Percentiles rank a stretch among this genome's conserved stretches.
These are phyloP conservation scores for Paecilomyces sp. DNA, from an alignment of 2,329 filamentous ascomycete species.

Conservation along the genomic window DNA sequence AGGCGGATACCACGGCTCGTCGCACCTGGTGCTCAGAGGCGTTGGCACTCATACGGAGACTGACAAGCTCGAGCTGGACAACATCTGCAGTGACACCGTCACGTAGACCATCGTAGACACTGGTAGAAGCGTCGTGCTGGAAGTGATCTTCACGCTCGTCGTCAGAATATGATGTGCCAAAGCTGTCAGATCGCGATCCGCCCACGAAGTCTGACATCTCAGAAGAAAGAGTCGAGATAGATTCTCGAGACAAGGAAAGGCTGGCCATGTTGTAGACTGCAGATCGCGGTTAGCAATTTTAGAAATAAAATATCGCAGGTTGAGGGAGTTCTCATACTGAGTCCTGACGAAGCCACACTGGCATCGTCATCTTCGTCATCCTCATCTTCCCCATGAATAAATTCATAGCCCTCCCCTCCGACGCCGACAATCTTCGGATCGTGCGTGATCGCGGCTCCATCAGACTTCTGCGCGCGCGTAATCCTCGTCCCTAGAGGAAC, in stretches of 20 bases:
- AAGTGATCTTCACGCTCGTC: constrained; percentile 59
- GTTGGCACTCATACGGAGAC: constrained; percentile 82
- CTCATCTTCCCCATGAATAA: constrained; percentile 60
- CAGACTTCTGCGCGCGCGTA: constrained; percentile 38
- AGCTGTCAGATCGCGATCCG: constrained; percentile 60
- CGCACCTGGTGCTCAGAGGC: constrained; percentile 86
- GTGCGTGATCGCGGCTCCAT: constrained; percentile 34
- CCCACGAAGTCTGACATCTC: constrained; percentile 36
- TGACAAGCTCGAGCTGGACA: constrained; percentile 89
- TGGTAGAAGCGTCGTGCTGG: constrained; percentile 78
- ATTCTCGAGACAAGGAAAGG: constrained; percentile 41
- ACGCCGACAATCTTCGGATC: constrained; percentile 51
- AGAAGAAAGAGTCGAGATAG: constrained; percentile 59
- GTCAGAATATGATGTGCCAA: constrained; percentile 65
- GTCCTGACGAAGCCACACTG: constrained; percentile 46
- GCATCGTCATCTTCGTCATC: constrained; percentile 58
- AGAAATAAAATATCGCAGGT: neutral
- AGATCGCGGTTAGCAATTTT: constrained; percentile 7
- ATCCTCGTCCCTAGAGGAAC: constrained; percentile 35
- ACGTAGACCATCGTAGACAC: constrained; percentile 77
- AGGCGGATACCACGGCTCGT: constrained; percentile 74
- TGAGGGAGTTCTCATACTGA: constrained; percentile 20
- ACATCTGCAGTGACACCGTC: constrained; percentile 68
- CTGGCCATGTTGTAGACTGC: constrained; percentile 46
- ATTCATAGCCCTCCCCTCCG: constrained; percentile 57